phyloP scores from a whole-genome alignment of 2,329 filamentous ascomycete genomes.

The Fusarium lateritium region DNA sequence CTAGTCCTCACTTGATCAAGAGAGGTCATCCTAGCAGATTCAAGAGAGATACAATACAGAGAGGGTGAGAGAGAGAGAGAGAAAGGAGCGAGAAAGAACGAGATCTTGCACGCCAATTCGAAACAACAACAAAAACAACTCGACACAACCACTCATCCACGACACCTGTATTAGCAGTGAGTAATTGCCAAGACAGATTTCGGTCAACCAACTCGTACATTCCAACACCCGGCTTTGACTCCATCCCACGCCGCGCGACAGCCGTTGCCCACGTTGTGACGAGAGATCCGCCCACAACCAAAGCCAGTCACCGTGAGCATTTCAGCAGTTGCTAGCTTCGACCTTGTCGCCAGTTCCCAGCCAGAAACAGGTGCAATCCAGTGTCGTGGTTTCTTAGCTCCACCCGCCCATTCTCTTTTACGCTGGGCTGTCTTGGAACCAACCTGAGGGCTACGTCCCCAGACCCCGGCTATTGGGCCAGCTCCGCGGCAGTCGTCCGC shows the following conservation, averaged over 20 bases:
- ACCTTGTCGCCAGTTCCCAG: conserved; percentile 38
- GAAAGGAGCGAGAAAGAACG: background rate
- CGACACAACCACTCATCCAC: background rate
- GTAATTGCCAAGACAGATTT: conserved; percentile 13
- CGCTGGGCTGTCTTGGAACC: conserved; percentile 44
- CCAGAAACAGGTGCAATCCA: conserved; percentile 53
- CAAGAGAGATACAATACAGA: background rate
- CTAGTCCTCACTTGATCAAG: conserved; percentile 13
- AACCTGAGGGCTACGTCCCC: conserved; percentile 45
- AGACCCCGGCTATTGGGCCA: conserved; percentile 50
- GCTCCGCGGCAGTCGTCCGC: conserved; percentile 45
- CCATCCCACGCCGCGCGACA: conserved; percentile 39
- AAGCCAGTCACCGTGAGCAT: conserved; percentile 33
- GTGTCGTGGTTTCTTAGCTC: conserved; percentile 52
- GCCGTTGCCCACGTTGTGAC: conserved; percentile 44
- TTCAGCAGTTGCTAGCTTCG: conserved; percentile 46
- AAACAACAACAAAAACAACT: conserved; percentile 10
- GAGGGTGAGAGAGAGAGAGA: conserved; percentile 2
- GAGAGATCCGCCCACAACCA: conserved; percentile 25
- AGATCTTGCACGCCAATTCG: conserved; percentile 3
- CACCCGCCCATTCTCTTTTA: conserved; percentile 41
- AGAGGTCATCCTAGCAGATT: conserved; percentile 5
- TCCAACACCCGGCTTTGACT: conserved; percentile 37
- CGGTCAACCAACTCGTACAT: conserved; percentile 34
- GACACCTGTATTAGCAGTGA: background rate